A percentile compares a stretch with the other conserved stretches of the same genome.
These are phyloP conservation scores for Solanum commersonii DNA, from an alignment of 257 asterid species.

Conservation along the genomic window DNA sequence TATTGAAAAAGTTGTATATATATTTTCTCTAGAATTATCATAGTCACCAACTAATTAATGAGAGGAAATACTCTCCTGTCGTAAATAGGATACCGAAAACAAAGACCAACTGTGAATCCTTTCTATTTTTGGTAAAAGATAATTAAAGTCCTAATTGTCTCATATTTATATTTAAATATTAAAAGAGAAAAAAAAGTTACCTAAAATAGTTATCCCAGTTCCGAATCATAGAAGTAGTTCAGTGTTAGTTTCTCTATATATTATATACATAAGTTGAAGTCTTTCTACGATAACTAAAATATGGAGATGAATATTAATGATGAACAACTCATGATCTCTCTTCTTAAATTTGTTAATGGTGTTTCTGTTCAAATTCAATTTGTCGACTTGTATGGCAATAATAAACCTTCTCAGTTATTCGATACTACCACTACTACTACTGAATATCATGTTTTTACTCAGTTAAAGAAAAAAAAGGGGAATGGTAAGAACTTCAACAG, in stretches of 20 bases:
- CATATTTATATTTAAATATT: too few species aligned
- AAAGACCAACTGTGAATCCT: not conserved
- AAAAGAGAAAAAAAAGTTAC: not conserved
- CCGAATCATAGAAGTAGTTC: not conserved
- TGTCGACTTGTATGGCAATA: not conserved
- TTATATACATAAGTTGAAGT: too few species aligned
- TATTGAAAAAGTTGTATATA: not conserved
- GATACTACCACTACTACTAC: fast-evolving
- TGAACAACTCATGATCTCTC: not conserved
- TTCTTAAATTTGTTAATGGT: not conserved
- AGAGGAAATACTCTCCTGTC: not conserved
- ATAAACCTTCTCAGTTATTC: not conserved
- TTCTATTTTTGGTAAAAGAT: not conserved
- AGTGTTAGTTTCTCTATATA: not conserved
- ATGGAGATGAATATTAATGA: not conserved
- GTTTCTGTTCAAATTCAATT: not conserved
- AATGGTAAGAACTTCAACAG: not conserved
- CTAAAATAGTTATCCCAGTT: not conserved
- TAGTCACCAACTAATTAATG: not conserved
- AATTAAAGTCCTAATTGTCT: not conserved
- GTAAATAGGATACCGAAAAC: not conserved
- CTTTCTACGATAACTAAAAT: not conserved
- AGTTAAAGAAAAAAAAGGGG: not conserved
- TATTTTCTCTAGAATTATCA: not conserved
- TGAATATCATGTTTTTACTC: not conserved